phyloP scores from a whole-genome alignment of 164 flowering plant species.

The Cinnamomum chago region DNA sequence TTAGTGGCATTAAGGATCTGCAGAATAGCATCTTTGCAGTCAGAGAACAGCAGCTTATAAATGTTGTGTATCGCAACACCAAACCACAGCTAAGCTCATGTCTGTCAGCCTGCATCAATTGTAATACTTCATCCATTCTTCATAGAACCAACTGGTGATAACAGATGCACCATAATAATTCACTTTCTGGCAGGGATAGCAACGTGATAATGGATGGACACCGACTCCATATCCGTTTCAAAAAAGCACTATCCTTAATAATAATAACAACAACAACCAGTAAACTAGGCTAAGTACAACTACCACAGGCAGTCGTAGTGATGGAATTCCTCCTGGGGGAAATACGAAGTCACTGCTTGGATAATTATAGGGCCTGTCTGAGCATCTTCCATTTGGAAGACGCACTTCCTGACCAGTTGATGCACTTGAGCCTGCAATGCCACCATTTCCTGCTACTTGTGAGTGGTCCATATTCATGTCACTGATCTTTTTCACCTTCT shows the following conservation, averaged over 20 bases:
- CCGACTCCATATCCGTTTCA: not conserved
- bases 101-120: not conserved
- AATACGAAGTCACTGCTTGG: conserved; percentile 57
- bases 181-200: not conserved
- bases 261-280: not conserved
- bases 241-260: not conserved
- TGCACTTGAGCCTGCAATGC: conserved; percentile 59
- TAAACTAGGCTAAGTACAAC: conserved; percentile 43
- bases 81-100: not conserved
- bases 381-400: conserved; percentile 69
- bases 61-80: not conserved
- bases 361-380: conserved; percentile 39
- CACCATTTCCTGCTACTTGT: conserved; percentile 67
- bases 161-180: not conserved
- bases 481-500: conserved; percentile 83
- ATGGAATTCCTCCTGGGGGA: conserved; percentile 76
- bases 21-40: not conserved
- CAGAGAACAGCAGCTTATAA: not conserved
- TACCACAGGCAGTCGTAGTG: conserved; percentile 93
- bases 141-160: not conserved
- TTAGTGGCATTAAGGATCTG: not conserved
- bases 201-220: not conserved
- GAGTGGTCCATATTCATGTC: conserved; percentile 82
- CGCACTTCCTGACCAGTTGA: conserved; percentile 36
- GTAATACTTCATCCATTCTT: not conserved